Conservation (phyloP, 164 flowering plant genomes). For the Tetrastigma voinierianum region DNA sequence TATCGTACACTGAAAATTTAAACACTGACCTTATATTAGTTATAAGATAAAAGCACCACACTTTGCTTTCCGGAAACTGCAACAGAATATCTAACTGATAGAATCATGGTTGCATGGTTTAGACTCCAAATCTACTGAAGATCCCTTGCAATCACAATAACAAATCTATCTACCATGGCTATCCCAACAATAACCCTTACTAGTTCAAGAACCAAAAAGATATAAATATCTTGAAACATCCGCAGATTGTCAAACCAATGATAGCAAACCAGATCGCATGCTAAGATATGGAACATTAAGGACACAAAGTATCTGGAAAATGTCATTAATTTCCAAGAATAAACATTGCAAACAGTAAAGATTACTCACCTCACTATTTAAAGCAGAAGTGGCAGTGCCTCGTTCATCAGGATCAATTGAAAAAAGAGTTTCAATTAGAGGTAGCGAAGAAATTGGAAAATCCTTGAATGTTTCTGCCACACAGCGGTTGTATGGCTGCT, state of each 20-base stretch:
- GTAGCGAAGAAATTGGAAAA: slow-evolving; percentile 69
- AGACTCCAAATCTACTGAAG: no score
- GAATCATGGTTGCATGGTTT: no score
- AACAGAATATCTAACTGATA: no score
- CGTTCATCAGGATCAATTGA: slow-evolving; percentile 79
- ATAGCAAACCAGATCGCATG: neutral
- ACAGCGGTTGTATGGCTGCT: slow-evolving; percentile 80
- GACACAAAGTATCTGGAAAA: neutral
- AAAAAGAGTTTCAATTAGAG: slow-evolving; percentile 74
- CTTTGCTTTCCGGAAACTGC: no score
- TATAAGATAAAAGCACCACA: no score
- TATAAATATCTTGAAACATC: neutral
- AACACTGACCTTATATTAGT: no score
- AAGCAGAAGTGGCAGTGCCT: slow-evolving; percentile 72
- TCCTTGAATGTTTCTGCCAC: slow-evolving; percentile 71
- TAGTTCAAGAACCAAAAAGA: neutral
- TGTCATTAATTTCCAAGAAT: neutral
- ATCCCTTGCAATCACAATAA: no score
- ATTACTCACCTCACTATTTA: slow-evolving; percentile 71
- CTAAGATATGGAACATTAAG: neutral
- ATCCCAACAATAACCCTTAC: neutral
- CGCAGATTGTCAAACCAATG: neutral
- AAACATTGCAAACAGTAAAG: neutral
- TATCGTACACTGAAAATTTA: no score
- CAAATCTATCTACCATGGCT: no score